phyloP scores from a whole-genome alignment of 768 basidiomycete species.

The Lactifluus piperatus region DNA sequence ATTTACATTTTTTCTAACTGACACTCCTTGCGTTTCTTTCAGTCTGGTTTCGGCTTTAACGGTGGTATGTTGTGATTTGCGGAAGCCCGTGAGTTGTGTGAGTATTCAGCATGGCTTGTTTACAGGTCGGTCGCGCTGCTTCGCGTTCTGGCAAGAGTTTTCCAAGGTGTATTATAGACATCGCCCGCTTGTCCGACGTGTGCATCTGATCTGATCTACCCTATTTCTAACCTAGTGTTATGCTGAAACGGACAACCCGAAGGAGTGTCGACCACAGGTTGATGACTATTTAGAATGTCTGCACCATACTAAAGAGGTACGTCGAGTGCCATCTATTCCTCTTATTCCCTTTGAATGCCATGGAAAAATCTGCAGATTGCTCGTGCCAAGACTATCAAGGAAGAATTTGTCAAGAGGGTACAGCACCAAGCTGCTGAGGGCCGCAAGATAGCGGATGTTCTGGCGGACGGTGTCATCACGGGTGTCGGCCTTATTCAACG shows the following conservation, averaged over 20 bases:
- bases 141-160: constrained; percentile 89
- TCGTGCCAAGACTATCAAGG: constrained; percentile 61
- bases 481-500: constrained; percentile 69
- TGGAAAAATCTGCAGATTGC: constrained; percentile 35
- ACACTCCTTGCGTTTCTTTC: not conserved
- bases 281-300: constrained; percentile 92
- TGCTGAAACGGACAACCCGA: constrained; percentile 65
- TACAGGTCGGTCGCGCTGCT: constrained; percentile 77
- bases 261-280: constrained; percentile 57
- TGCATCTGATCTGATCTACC: not conserved
- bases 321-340: constrained; percentile 21
- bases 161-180: constrained; percentile 40
- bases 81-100: not conserved
- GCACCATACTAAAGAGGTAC: constrained; percentile 82
- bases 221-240: constrained; percentile 54
- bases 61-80: constrained; percentile 36
- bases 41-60: constrained; percentile 61
- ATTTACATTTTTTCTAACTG: not conserved
- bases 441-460: constrained; percentile 59
- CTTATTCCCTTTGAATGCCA: not conserved
- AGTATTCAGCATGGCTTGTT: constrained; percentile 1
- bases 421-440: constrained; percentile 59
- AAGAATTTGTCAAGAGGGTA: constrained; percentile 61
- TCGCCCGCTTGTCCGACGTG: not conserved
- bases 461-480: constrained; percentile 65